phyloP scores from a whole-genome alignment of 2,329 filamentous ascomycete species.

The Aspergillus neoniger region DNA sequence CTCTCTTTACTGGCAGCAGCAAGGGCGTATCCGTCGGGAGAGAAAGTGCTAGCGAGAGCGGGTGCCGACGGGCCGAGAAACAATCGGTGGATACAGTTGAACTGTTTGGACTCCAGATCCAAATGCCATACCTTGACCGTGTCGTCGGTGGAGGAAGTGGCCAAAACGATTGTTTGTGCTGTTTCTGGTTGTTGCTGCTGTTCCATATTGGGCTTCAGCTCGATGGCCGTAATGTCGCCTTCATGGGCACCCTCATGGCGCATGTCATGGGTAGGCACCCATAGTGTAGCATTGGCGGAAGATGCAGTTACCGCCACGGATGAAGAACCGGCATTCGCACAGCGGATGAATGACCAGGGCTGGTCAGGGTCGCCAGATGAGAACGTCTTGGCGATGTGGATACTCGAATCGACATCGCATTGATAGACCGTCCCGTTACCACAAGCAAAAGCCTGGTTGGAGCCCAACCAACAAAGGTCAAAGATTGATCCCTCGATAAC shows the following conservation, averaged over 20 bases:
- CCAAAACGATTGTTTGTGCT: constrained; percentile 38
- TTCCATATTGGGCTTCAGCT: constrained; percentile 37
- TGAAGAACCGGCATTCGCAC: constrained; percentile 29
- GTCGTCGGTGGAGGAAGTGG: constrained; percentile 49
- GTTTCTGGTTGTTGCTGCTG: constrained; percentile 14
- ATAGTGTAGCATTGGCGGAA: constrained; percentile 41
- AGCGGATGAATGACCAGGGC: constrained; percentile 47
- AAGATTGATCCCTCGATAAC: constrained; percentile 42
- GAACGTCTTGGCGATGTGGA: constrained; percentile 40
- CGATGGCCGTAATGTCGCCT: constrained; percentile 47
- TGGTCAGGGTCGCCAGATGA: constrained; percentile 31
- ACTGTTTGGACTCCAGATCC: constrained; percentile 39
- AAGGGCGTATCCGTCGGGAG: constrained; percentile 50
- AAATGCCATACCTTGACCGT: constrained; percentile 49
- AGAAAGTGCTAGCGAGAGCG: constrained; percentile 47
- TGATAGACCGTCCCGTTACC: constrained; percentile 45
- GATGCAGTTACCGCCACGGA: constrained; percentile 44
- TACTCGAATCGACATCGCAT: constrained; percentile 41
- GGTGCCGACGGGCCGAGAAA: constrained; percentile 39
- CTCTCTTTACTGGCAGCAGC: constrained; percentile 47
- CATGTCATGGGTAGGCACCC: constrained; percentile 50
- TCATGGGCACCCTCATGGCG: constrained; percentile 42
- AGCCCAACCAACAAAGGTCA: constrained; percentile 47
- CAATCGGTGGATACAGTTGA: constrained; percentile 41
- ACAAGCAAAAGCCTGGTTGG: constrained; percentile 41